These are phyloP conservation scores for Hanseniaspora uvarum DNA, from an alignment of 1,139 yeast genomes.

Conservation along the genomic window DNA sequence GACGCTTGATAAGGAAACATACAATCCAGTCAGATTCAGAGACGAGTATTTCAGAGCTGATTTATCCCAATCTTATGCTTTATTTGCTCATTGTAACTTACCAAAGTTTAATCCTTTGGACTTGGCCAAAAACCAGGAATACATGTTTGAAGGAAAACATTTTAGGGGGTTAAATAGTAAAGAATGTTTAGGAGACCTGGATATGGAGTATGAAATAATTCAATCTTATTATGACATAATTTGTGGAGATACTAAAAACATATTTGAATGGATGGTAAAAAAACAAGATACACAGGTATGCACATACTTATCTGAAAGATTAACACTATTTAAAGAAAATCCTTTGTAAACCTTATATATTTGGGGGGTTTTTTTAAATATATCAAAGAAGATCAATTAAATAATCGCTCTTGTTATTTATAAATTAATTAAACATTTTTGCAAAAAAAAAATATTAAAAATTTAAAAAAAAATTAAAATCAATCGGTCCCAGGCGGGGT, in stretches of 20 bases:
- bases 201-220: constrained; percentile 12
- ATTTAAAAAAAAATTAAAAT: background rate
- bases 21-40: constrained; percentile 7
- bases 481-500: constrained; percentile 17
- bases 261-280: constrained; percentile 9
- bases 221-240: constrained; percentile 9
- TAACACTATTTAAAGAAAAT: background rate
- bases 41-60: constrained; percentile 16
- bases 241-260: constrained; percentile 9
- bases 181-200: constrained; percentile 14
- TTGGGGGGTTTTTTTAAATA: background rate
- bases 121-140: constrained; percentile 21
- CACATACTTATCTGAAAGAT: background rate
- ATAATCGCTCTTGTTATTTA: too few relatives aligned
- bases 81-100: constrained; percentile 30
- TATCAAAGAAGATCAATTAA: background rate
- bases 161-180: constrained; percentile 15
- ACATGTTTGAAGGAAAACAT: constrained; percentile 13
- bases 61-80: constrained; percentile 20
- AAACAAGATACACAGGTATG: constrained; percentile 4
- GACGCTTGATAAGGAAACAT: background rate
- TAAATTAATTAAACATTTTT: background rate
- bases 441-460: background rate
- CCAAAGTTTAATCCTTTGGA: constrained; percentile 29
- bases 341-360: constrained; percentile 2